Base-by-base conservation (phyloP, 2,329 filamentous ascomycete genomes). In the Beauveria pseudobassiana region DNA sequence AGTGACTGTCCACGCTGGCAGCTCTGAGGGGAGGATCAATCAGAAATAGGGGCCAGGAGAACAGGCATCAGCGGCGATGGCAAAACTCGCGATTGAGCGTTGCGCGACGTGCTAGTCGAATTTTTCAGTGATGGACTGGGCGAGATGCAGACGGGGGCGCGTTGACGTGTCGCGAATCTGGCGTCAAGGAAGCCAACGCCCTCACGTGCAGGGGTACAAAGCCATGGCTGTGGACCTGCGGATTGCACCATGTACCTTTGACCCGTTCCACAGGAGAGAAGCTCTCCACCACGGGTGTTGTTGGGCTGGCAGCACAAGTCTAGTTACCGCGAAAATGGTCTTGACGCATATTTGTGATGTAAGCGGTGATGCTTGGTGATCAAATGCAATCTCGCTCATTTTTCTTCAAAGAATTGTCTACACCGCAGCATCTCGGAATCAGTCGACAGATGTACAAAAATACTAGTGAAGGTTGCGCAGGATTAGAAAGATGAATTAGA, bases 81-180 rank as follows among this genome's bases (percentile, higher is more conserved):
- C 12, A 18, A 50, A 49, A 43, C 4, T 28, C 16, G 51, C 59
- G 59, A 55, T 55, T 46, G 58, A 34, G 18, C 28, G 16, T 24
- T 45, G n/a, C 30, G 30, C 51, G 59, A 26, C 30, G 51, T 43
- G 51, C 24, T 14, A 24, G 14, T 50, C 20, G 51, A 46, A 46
- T 22, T 42, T 49, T 38, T 9, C 6, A 14, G 34, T 34, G 59
- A 42, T 50, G 59, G 18, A 49, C 42, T 20, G 59, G 20, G 51
- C 43, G 51, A 60, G 58, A 48, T 40, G 58, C 42, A 60, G 58
- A 60, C 50, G 28, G 50, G 45, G 48, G 57, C 57, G 49, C 50
- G 58, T 49, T 61, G 59, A 30, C 59, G 59, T 55, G 59, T 61
- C 59, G 59, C 59, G 59, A 54, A 49, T 61, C 59, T 61, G 51